Base-by-base conservation (phyloP, 2,329 filamentous ascomycete genomes). In the Epichloe aotearoae region DNA sequence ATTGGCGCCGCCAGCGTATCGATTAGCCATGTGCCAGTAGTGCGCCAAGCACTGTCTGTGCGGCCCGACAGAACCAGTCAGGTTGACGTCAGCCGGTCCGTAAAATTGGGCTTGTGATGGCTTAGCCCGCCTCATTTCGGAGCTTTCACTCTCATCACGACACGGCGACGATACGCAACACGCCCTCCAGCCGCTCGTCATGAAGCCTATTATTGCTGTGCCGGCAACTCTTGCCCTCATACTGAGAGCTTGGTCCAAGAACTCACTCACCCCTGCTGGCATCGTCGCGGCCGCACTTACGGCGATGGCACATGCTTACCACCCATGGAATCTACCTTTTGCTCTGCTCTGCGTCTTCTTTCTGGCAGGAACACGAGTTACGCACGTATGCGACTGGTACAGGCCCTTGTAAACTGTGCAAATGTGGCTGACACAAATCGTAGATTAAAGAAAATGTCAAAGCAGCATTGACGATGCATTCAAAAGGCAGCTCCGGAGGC, bases 291-390 rank as follows among this genome's bases (percentile, higher is more conserved):
- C 91, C 3, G 73, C 75, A 5, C 60, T 84, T 42, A 95, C 90
- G 4, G 90, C 88, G 4, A 66, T 77, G 44, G 79, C 85, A 11
- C 93, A 98, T 66, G 88, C 89, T 15, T 70, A 90, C n/a, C 90
- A 97, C 66, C 91, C 91, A 3, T 96, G 88, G 84, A 87, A 86
- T 53, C 73, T 90, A n/a, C 90, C 88, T n/a, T 94, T 96, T 69
- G 78, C 78, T 30, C 75, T 96, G 11, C 75, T 97, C 2, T 77
- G 79, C 47, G 78, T 89, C 37, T 97, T 97, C 72, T 97, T 95
- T 67, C 71, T 95, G 3, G 81, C 85, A 4, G 93, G 89, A 1
- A 95, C 86, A 1, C 74, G 82, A 48, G 89, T 83, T 1, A 96
- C 91, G 1, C 90, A 91, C 71, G 86, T 88, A 65, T 15, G 58